phyloP scores from a whole-genome alignment of 2,329 filamentous ascomycete species.

The Lomentospora prolificans region DNA sequence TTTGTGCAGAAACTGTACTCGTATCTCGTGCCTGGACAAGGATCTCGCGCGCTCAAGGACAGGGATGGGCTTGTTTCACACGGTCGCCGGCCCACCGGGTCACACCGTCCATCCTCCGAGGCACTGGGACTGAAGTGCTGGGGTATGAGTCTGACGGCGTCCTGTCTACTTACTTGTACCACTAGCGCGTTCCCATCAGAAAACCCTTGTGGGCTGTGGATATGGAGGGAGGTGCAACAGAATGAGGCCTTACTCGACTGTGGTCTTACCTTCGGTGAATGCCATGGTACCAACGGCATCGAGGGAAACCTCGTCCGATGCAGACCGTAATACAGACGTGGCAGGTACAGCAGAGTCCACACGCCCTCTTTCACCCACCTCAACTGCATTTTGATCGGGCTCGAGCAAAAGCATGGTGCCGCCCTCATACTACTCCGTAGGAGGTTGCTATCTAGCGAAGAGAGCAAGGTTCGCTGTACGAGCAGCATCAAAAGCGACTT shows the following conservation, averaged over 20 bases:
- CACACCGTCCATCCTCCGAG: neutral
- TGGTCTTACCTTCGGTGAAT: neutral
- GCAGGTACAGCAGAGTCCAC: neutral
- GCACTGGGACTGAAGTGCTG: neutral
- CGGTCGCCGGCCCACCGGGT: neutral
- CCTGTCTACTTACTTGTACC: neutral
- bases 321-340: neutral
- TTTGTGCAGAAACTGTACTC: neutral
- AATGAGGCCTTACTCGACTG: too few relatives aligned
- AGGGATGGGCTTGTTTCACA: neutral
- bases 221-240: too few relatives aligned
- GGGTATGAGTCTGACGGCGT: neutral
- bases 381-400: neutral
- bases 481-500: too few relatives aligned
- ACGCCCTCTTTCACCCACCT: neutral
- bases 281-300: neutral
- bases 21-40: neutral
- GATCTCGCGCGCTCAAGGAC: neutral
- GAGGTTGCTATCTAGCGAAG: neutral
- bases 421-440: neutral
- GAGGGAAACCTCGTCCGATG: neutral
- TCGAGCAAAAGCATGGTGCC: neutral
- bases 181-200: neutral
- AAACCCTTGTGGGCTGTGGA: too few relatives aligned
- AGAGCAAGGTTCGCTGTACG: neutral